A percentile compares a stretch with the other conserved stretches of the same genome.
These are phyloP conservation scores for Cicer bijugum DNA, from an alignment of 306 rosid genomes.

Conservation along the genomic window DNA sequence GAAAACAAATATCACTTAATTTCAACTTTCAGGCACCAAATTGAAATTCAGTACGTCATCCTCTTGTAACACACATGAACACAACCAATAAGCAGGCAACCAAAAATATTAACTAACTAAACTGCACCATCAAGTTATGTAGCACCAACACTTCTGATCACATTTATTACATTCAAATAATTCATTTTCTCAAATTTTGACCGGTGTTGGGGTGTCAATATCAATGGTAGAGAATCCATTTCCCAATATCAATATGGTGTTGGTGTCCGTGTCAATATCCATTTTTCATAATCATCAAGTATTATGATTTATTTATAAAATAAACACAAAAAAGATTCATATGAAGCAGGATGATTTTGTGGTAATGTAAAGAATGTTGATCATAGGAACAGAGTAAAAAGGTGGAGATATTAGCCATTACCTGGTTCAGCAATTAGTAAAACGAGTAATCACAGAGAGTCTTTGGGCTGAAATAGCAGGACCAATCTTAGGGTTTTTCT, in stretches of 20 bases:
- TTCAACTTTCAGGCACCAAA: neutral
- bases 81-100: constrained; percentile 16
- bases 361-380: neutral
- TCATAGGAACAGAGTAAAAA: neutral
- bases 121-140: too few species aligned
- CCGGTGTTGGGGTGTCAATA: too few species aligned
- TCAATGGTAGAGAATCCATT: too few species aligned
- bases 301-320: neutral
- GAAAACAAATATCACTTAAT: neutral
- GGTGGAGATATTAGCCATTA: neutral
- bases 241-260: too few species aligned
- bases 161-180: too few species aligned
- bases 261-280: too few species aligned
- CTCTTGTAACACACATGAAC: neutral
- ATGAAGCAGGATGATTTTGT: neutral
- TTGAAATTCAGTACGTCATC: neutral
- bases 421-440: constrained; percentile 4
- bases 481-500: neutral
- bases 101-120: neutral
- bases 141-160: too few species aligned
- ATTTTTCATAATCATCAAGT: neutral
- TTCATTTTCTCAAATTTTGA: too few species aligned
- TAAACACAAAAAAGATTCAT: neutral
- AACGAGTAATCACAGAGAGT: neutral
- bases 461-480: neutral